These are phyloP conservation scores for Wallacemonas sp. DNA, from an alignment of 208 protist species.

Conservation along the genomic window DNA sequence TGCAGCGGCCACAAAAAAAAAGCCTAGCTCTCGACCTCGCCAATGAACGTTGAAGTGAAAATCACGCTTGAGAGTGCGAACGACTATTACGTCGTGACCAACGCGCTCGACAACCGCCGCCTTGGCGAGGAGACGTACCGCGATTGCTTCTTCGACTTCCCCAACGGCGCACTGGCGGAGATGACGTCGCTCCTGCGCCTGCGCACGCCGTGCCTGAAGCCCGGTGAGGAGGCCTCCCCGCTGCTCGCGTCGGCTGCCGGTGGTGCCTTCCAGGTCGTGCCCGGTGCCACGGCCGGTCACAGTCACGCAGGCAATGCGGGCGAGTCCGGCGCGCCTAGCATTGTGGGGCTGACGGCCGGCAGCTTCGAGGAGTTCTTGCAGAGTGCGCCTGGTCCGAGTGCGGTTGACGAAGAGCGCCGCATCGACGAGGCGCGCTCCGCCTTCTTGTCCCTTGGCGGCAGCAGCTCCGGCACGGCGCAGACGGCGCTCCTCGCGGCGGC, in stretches of 20 bases:
- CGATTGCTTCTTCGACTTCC: conserved; percentile 82
- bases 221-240: not conserved
- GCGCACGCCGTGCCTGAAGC: conserved; percentile 48
- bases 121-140: conserved; percentile 51
- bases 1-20: not conserved
- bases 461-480: not conserved
- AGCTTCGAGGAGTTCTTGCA: conserved; percentile 7
- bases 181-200: conserved; percentile 53
- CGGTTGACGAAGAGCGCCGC: not conserved
- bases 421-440: not conserved
- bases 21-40: no score
- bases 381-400: not conserved
- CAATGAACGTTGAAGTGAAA: conserved; percentile 76
- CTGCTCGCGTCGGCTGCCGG: not conserved
- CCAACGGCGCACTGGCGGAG: conserved; percentile 30
- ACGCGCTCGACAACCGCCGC: conserved; percentile 27
- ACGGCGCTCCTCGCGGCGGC: not conserved
- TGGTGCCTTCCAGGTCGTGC: not conserved
- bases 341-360: not conserved
- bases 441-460: no score
- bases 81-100: conserved; percentile 36
- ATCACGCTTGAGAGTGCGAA: conserved; percentile 41
- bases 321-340: not conserved
- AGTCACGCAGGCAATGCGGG: not conserved
- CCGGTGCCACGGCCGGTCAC: not conserved